Percentiles rank a stretch among this genome's conserved stretches.
phyloP scores from a whole-genome alignment of 1,284 basidiomycete genomes.

The Irpex sp. region DNA sequence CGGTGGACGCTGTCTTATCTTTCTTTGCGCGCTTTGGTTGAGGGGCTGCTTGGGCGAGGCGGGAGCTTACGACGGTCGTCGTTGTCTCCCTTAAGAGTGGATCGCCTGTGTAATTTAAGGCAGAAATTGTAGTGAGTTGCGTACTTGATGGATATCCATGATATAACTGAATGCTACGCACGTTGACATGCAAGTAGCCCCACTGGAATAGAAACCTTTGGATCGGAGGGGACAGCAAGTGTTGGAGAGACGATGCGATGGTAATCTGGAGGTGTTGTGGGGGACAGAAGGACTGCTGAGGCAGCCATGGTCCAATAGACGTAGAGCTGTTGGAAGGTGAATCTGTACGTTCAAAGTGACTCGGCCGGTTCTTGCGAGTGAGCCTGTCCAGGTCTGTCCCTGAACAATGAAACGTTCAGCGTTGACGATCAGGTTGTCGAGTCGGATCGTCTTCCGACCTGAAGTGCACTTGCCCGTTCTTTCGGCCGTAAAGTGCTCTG shows the following conservation, averaged over 20 bases:
- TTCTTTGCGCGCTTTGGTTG: conserved; percentile 42
- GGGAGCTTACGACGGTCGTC: conserved; percentile 48
- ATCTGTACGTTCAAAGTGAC: not conserved
- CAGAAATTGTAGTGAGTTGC: not conserved
- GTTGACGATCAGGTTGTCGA: too few species aligned
- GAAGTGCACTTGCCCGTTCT: too few species aligned
- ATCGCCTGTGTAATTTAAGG: too few species aligned
- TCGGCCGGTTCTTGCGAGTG: too few species aligned
- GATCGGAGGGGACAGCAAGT: conserved; percentile 46
- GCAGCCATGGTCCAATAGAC: conserved; percentile 19
- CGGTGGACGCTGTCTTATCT: conserved; percentile 48
- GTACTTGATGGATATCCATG: not conserved
- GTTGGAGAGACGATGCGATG: conserved; percentile 58
- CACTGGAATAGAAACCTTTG: conserved; percentile 51
- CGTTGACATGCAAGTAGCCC: conserved; percentile 71
- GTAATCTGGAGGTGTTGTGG: conserved; percentile 49
- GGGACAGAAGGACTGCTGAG: conserved; percentile 26
- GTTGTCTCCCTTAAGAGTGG: conserved; percentile 53
- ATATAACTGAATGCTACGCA: conserved; percentile 25
- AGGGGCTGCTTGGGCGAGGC: conserved; percentile 36
- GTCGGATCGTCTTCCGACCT: too few species aligned
- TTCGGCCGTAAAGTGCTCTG: not conserved
- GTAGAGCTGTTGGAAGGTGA: not conserved
- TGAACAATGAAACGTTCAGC: not conserved
- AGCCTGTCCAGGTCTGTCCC: not conserved